Conservation (phyloP, 805 yeast species). For the Candida verbasci region DNA sequence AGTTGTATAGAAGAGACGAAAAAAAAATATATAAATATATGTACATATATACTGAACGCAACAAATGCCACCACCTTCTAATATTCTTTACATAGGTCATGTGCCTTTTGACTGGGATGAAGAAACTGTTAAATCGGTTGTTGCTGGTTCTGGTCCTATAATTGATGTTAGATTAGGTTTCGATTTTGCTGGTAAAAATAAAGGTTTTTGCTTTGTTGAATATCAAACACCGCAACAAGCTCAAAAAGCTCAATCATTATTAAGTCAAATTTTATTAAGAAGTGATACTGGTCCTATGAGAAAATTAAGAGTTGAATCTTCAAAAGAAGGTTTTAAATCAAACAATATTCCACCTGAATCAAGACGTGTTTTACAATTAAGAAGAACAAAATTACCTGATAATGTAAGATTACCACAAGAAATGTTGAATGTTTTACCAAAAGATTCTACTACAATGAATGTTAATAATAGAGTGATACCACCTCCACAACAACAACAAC, state of each 20-base stretch:
- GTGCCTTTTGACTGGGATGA: slow-evolving; percentile 73
- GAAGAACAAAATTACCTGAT: slow-evolving; percentile 47
- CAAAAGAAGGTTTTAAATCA: slow-evolving; percentile 54
- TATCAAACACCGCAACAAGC: slow-evolving; percentile 52
- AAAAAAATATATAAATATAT: neutral
- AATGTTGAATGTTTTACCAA: slow-evolving; percentile 15
- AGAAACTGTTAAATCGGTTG: slow-evolving; percentile 53
- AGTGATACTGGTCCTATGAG: slow-evolving; percentile 34
- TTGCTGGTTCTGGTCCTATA: slow-evolving; percentile 69
- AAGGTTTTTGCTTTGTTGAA: slow-evolving; percentile 67
- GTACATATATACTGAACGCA: neutral
- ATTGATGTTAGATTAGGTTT: slow-evolving; percentile 62
- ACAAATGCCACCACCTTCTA: slow-evolving; percentile 8
- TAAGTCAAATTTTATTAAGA: slow-evolving; percentile 37
- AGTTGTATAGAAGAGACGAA: slow-evolving; percentile 20
- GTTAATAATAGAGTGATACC: slow-evolving; percentile 1
- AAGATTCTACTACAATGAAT: slow-evolving; percentile 6
- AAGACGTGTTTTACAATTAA: slow-evolving; percentile 42
- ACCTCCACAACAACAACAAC: neutral
- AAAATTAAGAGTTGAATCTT: slow-evolving; percentile 51
- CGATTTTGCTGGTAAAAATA: slow-evolving; percentile 55
- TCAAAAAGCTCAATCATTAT: slow-evolving; percentile 39
- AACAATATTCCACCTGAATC: slow-evolving; percentile 25
- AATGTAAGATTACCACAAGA: slow-evolving; percentile 57
- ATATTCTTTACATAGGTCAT: slow-evolving; percentile 56